Evolutionary conservation across 305 asterid species (phyloP).

Genomic region (Fraxinus angustifolia): DNA sequence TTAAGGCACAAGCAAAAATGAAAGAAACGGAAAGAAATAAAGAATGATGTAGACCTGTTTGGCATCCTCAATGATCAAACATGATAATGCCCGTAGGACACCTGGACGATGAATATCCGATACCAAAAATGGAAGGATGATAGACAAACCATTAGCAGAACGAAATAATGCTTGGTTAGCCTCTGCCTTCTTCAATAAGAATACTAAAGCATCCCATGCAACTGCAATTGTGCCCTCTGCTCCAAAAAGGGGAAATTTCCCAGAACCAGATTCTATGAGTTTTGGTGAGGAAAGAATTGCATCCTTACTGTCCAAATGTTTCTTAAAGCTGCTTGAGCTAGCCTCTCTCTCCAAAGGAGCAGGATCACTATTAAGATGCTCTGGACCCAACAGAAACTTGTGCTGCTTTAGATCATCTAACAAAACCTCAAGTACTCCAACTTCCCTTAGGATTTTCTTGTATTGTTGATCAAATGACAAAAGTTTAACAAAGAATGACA

Average conservation of each 20-base stretch:
- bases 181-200: constrained; percentile 87
- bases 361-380: constrained; percentile 51
- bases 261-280: constrained; percentile 83
- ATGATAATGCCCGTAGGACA: constrained; percentile 81
- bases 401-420: constrained; percentile 96
- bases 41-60: constrained; percentile 55
- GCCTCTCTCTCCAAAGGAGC: constrained; percentile 57
- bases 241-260: constrained; percentile 74
- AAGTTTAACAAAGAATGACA: constrained; percentile 88
- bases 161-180: constrained; percentile 86
- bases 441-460: constrained; percentile 89
- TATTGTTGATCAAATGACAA: constrained; percentile 96
- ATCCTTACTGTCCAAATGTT: constrained; percentile 74
- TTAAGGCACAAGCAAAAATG: not conserved
- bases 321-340: constrained; percentile 78
- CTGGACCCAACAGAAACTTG: constrained; percentile 62
- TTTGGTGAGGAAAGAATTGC: constrained; percentile 92
- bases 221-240: constrained; percentile 65
- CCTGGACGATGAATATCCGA: constrained; percentile 90
- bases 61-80: constrained; percentile 85
- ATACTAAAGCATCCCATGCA: constrained; percentile 94
- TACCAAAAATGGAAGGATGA: constrained; percentile 82
- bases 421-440: constrained; percentile 92
- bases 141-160: constrained; percentile 71
- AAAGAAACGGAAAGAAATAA: not conserved